These are phyloP conservation scores for Taphrina communis DNA, from an alignment of 1,139 yeast species.

Conservation along the genomic window DNA sequence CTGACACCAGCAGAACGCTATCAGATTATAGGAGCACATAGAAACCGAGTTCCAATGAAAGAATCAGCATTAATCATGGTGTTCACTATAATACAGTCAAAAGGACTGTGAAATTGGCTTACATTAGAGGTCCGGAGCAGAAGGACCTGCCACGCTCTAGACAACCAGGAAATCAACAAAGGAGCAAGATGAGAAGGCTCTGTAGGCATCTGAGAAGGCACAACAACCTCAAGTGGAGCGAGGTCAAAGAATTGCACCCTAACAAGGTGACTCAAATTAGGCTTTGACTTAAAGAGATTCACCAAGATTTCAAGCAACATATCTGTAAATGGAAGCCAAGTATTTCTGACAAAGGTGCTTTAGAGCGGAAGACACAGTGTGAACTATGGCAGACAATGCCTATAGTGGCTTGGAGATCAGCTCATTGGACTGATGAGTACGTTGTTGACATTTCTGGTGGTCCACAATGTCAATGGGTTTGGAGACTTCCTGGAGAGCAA, in stretches of 20 bases:
- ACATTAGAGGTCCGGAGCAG: background rate
- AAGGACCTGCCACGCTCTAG: background rate
- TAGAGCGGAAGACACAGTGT: background rate
- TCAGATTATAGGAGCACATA: too few relatives aligned
- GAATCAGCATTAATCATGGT: too few relatives aligned
- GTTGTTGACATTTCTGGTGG: background rate
- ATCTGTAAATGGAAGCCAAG: background rate
- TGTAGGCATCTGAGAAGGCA: background rate
- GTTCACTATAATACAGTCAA: background rate
- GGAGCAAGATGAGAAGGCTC: background rate
- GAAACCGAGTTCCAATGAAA: too few relatives aligned
- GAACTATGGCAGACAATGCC: background rate
- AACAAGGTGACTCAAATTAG: background rate
- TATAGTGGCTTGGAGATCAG: background rate
- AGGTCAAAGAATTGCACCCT: background rate
- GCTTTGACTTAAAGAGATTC: background rate
- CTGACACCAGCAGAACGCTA: too few relatives aligned
- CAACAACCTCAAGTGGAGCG: background rate
- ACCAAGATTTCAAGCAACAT: background rate
- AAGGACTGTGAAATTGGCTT: background rate
- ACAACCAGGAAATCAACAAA: background rate
- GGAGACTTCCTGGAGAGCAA: background rate
- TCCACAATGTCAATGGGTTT: background rate
- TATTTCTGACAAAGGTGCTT: too few relatives aligned
- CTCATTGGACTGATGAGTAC: background rate